These are phyloP conservation scores for Epichloe sibirici DNA, from an alignment of 2,329 filamentous ascomycete species.

Conservation along the genomic window DNA sequence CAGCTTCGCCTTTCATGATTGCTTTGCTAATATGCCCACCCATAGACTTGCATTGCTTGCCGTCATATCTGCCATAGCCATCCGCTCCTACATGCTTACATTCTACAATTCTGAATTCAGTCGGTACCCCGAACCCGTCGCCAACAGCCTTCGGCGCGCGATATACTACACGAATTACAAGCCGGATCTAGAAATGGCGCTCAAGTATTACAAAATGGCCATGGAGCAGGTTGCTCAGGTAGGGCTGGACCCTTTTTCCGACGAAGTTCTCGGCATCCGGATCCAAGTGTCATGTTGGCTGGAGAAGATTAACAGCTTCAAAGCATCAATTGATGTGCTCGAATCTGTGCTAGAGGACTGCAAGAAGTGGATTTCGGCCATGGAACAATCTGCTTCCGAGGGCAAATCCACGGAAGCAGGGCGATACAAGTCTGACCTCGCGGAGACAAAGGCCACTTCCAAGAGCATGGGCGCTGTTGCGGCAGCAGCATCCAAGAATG, in stretches of 20 bases:
- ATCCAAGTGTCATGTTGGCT: slow-evolving; percentile 71
- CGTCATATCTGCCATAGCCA: slow-evolving; percentile 18
- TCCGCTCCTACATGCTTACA: slow-evolving; percentile 37
- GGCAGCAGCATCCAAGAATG: neutral
- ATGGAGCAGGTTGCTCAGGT: slow-evolving; percentile 60
- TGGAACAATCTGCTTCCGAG: slow-evolving; percentile 38
- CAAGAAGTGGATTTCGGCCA: slow-evolving; percentile 43
- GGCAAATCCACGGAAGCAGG: slow-evolving; percentile 32
- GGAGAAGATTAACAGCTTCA: slow-evolving; percentile 60
- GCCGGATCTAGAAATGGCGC: slow-evolving; percentile 61
- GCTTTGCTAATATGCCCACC: neutral
- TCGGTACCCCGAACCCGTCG: slow-evolving; percentile 55
- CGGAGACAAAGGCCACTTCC: neutral
- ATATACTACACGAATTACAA: slow-evolving; percentile 76
- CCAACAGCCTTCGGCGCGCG: slow-evolving; percentile 67
- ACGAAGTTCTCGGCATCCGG: slow-evolving; percentile 83
- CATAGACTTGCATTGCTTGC: slow-evolving; percentile 18
- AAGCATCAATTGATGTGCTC: slow-evolving; percentile 61
- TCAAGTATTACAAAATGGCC: slow-evolving; percentile 75
- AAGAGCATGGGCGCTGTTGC: neutral
- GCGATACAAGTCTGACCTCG: slow-evolving; percentile 14
- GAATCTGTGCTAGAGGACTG: slow-evolving; percentile 66
- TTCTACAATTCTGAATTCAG: slow-evolving; percentile 45
- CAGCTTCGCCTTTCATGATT: neutral
- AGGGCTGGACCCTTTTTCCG: slow-evolving; percentile 76